Conservation (phyloP, 2,329 filamentous ascomycete species). For the Phyllosticta citriasiana region DNA sequence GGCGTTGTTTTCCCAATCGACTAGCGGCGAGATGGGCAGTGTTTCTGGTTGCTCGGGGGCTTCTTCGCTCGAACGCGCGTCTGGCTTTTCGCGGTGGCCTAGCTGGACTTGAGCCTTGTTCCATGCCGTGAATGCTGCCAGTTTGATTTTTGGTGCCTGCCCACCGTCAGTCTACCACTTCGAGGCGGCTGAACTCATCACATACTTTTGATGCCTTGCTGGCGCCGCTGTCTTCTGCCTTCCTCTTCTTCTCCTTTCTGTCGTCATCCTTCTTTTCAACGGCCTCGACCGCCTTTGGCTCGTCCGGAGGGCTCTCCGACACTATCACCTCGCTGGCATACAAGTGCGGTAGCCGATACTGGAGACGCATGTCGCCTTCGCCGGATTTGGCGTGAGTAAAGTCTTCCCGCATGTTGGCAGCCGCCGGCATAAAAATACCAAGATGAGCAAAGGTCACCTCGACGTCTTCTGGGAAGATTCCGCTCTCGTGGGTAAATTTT, state of each 20-base stretch:
- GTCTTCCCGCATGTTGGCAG: not conserved
- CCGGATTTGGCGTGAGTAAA: slow-evolving; percentile 2
- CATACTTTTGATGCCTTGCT: not conserved
- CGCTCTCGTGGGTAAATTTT: slow-evolving; percentile 40
- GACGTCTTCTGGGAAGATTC: slow-evolving; percentile 10
- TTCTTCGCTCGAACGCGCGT: not conserved
- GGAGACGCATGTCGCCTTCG: slow-evolving; percentile 3
- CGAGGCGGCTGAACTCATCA: not conserved
- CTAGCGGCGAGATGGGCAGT: not conserved
- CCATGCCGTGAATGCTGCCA: not conserved
- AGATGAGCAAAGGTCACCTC: slow-evolving; percentile 4
- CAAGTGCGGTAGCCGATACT: slow-evolving; percentile 5
- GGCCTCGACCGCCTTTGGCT: not conserved
- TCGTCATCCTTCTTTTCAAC: slow-evolving; percentile 1
- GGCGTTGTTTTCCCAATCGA: not conserved
- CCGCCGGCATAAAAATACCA: slow-evolving; percentile 7
- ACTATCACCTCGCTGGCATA: slow-evolving; percentile 4
- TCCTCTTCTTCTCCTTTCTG: slow-evolving; percentile 7
- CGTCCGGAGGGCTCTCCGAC: slow-evolving; percentile 4
- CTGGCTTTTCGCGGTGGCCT: not conserved
- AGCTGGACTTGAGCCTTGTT: not conserved
- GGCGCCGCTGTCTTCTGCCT: not conserved
- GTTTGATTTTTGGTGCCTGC: not conserved
- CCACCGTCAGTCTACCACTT: not conserved
- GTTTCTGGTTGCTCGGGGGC: not conserved